Base-by-base conservation (phyloP, 768 basidiomycete genomes). In the Xerocomellus amylosporus region DNA sequence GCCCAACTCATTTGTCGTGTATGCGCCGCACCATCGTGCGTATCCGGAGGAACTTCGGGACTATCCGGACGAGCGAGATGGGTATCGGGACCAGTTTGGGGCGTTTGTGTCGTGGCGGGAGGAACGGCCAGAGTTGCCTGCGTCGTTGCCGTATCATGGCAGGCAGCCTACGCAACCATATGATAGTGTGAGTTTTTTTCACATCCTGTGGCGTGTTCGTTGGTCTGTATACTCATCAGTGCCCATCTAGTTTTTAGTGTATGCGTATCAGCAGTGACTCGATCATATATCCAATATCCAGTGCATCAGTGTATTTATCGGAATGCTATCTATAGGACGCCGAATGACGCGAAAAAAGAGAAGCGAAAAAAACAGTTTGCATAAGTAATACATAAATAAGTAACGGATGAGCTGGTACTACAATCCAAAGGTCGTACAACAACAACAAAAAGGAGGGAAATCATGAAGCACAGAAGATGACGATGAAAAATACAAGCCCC, bases 111-210 rank as follows among this genome's bases (percentile, higher is more conserved):
- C 64, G 33, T 85, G 77, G 62, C 67, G 75, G 45, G 61, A 70
- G 13, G 69, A 69, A 14, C 67, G 83, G 39, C 81, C 78, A 1
- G 86, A 89, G 68, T 71, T 87, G 53, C 80, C 81, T 1, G 77
- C 85, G 58, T 85, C 83, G 48, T 63, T 87, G 56, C 83, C 86
- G n/a, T 71, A 69, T 37, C 75, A 75, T 62, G 87, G 87, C 0
- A 69, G 77, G 58, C 67, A 74, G 8, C 82, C 87, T 14, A 51
- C 66, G 47, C 72, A 74, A 41, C 87, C 86, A 20, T 89, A 88
- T 69, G 77, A 79, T 14, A 69, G 69, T 46, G 81, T 81, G 53
- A 64, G 78, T 75, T 24, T 19, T 3, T 40, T 47, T 31, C 10
- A 0, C 10, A 20, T 38, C n/a, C 17, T 37, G 37, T 13, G n/a